phyloP scores from a whole-genome alignment of 2,329 filamentous ascomycete species.

The Blastomyces parvus region DNA sequence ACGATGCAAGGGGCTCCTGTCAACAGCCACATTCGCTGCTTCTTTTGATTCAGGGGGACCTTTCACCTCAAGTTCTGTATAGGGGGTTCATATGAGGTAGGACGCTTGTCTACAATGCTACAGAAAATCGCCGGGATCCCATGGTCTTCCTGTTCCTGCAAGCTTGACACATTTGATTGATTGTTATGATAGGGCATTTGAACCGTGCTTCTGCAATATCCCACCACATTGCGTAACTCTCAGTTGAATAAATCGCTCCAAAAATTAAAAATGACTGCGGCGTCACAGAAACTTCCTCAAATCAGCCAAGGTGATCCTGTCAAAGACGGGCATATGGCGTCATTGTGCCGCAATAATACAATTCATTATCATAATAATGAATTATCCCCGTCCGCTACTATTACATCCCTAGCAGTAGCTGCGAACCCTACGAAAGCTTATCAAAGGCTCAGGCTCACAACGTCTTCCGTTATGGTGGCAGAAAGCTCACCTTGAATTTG shows the following conservation, averaged over 20 bases:
- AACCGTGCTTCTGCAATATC: no score
- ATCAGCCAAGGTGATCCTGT: neutral
- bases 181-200: neutral
- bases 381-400: neutral
- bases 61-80: neutral
- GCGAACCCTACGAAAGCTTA: neutral
- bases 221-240: no score
- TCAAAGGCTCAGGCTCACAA: neutral
- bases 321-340: neutral
- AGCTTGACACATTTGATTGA: neutral
- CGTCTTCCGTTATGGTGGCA: neutral
- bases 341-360: neutral
- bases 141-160: neutral
- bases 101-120: no score
- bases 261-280: no score
- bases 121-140: neutral
- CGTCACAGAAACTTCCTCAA: neutral
- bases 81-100: neutral
- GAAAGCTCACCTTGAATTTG: neutral
- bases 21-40: no score
- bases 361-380: neutral
- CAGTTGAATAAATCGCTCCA: no score
- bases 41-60: neutral
- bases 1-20: no score
- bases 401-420: neutral